These are phyloP conservation scores for Carex sylvatica DNA, from an alignment of 202 grass and related monocot genomes.

Conservation along the genomic window DNA sequence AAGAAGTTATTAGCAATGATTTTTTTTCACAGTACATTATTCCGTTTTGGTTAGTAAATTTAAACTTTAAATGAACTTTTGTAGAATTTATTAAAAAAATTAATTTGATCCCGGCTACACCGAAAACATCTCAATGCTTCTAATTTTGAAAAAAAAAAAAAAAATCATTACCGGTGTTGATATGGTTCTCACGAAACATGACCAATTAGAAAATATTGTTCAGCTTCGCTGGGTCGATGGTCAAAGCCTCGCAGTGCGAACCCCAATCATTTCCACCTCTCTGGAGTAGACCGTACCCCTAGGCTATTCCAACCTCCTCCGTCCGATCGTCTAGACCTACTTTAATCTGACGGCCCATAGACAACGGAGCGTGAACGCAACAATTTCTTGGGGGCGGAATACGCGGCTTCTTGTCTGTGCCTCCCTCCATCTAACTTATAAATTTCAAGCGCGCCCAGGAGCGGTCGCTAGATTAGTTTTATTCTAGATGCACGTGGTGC, in stretches of 20 bases:
- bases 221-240: slow-evolving; percentile 13
- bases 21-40: background rate
- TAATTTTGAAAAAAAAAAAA: background rate
- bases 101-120: background rate
- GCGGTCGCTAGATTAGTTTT: background rate
- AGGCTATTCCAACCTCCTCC: background rate
- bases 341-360: slow-evolving; percentile 18
- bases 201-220: background rate
- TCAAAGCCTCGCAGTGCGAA: slow-evolving; percentile 49
- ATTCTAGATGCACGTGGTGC: background rate
- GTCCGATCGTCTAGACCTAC: background rate
- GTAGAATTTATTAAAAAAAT: background rate
- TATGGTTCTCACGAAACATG: background rate
- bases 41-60: background rate
- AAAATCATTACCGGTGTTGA: background rate
- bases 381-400: slow-evolving; percentile 27
- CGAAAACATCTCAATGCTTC: too few relatives aligned
- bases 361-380: background rate
- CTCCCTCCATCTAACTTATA: background rate
- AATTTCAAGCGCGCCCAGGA: slow-evolving; percentile 20
- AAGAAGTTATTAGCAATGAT: background rate
- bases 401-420: slow-evolving; percentile 22
- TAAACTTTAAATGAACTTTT: background rate
- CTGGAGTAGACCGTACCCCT: background rate
- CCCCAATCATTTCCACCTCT: slow-evolving; percentile 54